These are phyloP conservation scores for Amanita rubescens DNA, from an alignment of 768 basidiomycete genomes.

Conservation along the genomic window DNA sequence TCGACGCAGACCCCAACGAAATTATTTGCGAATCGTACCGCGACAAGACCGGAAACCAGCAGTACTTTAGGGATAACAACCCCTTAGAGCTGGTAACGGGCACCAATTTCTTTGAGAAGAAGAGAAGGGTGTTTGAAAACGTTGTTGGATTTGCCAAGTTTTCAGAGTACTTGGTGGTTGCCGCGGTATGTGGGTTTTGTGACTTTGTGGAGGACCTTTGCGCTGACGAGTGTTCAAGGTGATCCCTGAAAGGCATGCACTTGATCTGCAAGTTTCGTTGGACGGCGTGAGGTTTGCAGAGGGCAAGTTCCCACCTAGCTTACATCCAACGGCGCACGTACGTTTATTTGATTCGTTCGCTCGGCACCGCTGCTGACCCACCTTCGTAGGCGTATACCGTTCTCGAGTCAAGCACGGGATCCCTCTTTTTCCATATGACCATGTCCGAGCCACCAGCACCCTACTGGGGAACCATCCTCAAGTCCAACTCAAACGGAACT, in stretches of 20 bases:
- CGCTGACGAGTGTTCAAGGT: conserved; percentile 28
- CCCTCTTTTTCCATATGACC: conserved; percentile 94
- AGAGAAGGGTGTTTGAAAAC: conserved; percentile 72
- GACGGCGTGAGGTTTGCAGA: conserved; percentile 82
- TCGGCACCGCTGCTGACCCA: neutral
- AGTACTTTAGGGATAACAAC: conserved; percentile 44
- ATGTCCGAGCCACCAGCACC: conserved; percentile 70
- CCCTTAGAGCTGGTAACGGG: conserved; percentile 79
- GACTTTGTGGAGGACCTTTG: conserved; percentile 1
- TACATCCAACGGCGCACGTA: conserved; percentile 88
- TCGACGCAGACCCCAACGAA: conserved; percentile 77
- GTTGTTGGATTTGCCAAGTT: conserved; percentile 97
- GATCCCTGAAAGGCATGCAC: conserved; percentile 42
- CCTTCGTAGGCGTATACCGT: conserved; percentile 75
- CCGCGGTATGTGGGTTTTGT: conserved; percentile 56
- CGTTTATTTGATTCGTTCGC: conserved; percentile 5
- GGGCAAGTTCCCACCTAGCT: conserved; percentile 84
- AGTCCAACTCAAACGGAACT: conserved; percentile 97
- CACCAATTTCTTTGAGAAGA: conserved; percentile 58
- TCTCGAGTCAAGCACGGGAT: conserved; percentile 87
- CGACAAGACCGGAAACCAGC: conserved; percentile 78
- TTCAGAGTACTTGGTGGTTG: conserved; percentile 93
- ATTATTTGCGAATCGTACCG: conserved; percentile 89
- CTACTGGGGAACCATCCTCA: conserved; percentile 87
- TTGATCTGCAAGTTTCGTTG: conserved; percentile 88